phyloP scores from a whole-genome alignment of 1,284 basidiomycete species.

The Naganishia albida region DNA sequence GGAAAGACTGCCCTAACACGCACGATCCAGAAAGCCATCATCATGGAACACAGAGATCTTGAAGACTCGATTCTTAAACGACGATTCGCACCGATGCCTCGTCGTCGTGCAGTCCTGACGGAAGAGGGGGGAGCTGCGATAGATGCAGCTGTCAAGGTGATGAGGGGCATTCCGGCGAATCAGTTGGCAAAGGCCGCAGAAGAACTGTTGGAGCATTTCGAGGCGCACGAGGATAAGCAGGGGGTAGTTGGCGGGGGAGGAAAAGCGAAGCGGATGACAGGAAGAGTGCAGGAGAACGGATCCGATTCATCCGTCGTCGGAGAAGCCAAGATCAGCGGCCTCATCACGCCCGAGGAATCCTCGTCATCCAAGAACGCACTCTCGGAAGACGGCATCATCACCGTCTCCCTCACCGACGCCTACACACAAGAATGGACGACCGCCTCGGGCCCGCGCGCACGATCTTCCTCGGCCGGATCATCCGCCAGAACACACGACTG shows the following conservation, averaged over 20 bases:
- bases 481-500: slow-evolving; percentile 16
- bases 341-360: slow-evolving; percentile 24
- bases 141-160: neutral
- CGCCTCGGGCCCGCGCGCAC: neutral
- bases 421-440: slow-evolving; percentile 2
- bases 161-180: neutral
- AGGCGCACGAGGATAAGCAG: neutral
- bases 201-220: slow-evolving; percentile 25
- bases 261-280: neutral
- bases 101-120: neutral
- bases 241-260: neutral
- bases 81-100: slow-evolving; percentile 1
- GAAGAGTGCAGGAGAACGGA: neutral
- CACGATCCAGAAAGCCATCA: slow-evolving; percentile 12
- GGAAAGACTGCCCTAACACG: neutral
- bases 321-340: slow-evolving; percentile 16
- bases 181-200: slow-evolving; percentile 26
- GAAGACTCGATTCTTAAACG: slow-evolving; percentile 17
- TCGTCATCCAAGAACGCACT: slow-evolving; percentile 5
- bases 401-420: slow-evolving; percentile 1
- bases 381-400: slow-evolving; percentile 20
- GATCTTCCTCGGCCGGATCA: neutral
- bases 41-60: slow-evolving; percentile 10
- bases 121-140: neutral
- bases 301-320: slow-evolving; percentile 13